Conservation (phyloP, 129 eudicot genomes). For the Smallanthus sonchifolius region DNA sequence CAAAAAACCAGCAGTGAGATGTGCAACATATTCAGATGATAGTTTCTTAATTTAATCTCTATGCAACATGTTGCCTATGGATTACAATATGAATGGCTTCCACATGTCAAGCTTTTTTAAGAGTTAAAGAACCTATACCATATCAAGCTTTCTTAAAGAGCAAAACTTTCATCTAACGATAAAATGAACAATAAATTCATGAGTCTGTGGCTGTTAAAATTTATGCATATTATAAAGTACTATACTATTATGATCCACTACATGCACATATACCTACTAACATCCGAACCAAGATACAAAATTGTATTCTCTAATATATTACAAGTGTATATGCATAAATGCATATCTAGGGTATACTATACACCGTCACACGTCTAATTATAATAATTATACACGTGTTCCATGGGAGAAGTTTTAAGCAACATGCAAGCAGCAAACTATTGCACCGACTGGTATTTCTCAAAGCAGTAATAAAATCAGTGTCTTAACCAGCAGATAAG, state of each 20-base stretch:
- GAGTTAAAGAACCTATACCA: not conserved
- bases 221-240: not conserved
- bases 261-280: not conserved
- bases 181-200: not conserved
- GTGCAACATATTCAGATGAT: constrained; percentile 5
- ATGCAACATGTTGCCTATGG: not conserved
- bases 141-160: not conserved
- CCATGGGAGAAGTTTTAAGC: not conserved
- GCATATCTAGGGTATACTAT: not conserved
- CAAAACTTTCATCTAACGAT: not conserved
- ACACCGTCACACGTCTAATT: not conserved
- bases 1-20: not conserved
- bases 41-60: not conserved
- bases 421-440: constrained; percentile 2
- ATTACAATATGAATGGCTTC: not conserved
- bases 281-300: not conserved
- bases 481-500: constrained; percentile 7
- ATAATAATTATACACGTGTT: not conserved
- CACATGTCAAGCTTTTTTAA: not conserved
- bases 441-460: constrained; percentile 11
- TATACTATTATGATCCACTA: not conserved
- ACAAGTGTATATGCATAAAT: not conserved
- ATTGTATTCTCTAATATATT: not conserved
- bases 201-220: not conserved
- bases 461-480: constrained; percentile 3